A percentile compares a stretch with the other conserved stretches of the same genome.
phyloP scores from a whole-genome alignment of 1,284 basidiomycete species.

The Stygiomarasmius scandens region DNA sequence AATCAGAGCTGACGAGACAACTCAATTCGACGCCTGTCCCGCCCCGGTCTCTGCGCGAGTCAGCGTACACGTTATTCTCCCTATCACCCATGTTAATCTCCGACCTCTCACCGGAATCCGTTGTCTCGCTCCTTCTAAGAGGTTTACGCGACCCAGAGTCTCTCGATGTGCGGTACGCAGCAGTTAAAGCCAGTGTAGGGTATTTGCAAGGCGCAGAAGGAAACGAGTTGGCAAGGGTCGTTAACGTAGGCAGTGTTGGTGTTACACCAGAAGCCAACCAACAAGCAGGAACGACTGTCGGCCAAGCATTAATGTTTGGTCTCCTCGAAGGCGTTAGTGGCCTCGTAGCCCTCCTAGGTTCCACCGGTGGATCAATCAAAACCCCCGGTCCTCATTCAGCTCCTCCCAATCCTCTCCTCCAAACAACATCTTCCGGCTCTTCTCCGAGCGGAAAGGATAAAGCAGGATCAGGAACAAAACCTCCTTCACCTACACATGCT shows the following conservation, averaged over 20 bases:
- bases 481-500: not conserved
- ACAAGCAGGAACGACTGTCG: not conserved
- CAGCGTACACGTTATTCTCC: constrained; percentile 66
- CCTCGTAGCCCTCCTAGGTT: not conserved
- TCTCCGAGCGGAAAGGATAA: not conserved
- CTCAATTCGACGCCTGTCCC: not conserved
- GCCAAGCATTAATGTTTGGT: not conserved
- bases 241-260: too few species aligned
- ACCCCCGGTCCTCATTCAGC: not conserved
- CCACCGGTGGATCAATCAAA: not conserved
- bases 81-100: constrained; percentile 71
- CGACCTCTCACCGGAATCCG: constrained; percentile 70
- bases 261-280: not conserved
- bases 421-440: not conserved
- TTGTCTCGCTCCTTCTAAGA: constrained; percentile 61
- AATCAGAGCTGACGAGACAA: not conserved
- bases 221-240: constrained; percentile 27
- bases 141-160: constrained; percentile 66
- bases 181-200: constrained; percentile 30
- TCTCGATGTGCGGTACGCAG: constrained; percentile 51
- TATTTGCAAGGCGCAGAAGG: constrained; percentile 42
- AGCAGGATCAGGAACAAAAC: not conserved
- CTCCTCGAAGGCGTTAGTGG: not conserved
- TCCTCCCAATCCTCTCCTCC: not conserved
- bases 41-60: constrained; percentile 42